These are phyloP conservation scores for Mycena epipterygia DNA, from an alignment of 768 basidiomycete species.

Conservation along the genomic window DNA sequence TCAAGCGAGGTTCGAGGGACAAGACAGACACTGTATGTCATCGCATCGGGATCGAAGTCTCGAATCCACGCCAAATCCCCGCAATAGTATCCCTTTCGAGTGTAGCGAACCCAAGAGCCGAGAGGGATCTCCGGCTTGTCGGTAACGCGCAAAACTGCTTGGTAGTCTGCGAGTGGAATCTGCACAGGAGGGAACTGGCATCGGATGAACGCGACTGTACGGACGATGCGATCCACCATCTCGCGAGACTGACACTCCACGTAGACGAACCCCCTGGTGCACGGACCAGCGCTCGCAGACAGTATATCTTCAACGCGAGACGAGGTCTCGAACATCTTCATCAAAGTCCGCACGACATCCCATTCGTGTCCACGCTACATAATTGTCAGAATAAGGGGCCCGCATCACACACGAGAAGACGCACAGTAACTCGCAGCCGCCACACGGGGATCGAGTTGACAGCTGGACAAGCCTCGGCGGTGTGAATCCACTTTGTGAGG, in stretches of 20 bases:
- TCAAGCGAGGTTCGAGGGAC: background rate
- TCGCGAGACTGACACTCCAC: background rate
- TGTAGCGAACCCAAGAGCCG: background rate
- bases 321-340: background rate
- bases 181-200: background rate
- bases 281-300: background rate
- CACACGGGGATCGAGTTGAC: background rate
- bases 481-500: background rate
- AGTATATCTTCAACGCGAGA: background rate
- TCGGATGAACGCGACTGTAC: background rate
- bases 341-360: background rate
- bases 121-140: background rate
- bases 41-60: background rate
- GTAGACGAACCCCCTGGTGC: background rate
- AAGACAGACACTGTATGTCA: background rate
- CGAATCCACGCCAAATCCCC: background rate
- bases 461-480: background rate
- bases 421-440: background rate
- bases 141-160: background rate
- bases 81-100: background rate
- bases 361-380: background rate
- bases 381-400: background rate
- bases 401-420: background rate
- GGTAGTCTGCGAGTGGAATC: background rate
- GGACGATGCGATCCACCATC: background rate